A percentile compares a stretch with the other conserved stretches of the same genome.
phyloP scores from a whole-genome alignment of 1,284 basidiomycete genomes.

The Cutaneotrichosporon sp. region DNA sequence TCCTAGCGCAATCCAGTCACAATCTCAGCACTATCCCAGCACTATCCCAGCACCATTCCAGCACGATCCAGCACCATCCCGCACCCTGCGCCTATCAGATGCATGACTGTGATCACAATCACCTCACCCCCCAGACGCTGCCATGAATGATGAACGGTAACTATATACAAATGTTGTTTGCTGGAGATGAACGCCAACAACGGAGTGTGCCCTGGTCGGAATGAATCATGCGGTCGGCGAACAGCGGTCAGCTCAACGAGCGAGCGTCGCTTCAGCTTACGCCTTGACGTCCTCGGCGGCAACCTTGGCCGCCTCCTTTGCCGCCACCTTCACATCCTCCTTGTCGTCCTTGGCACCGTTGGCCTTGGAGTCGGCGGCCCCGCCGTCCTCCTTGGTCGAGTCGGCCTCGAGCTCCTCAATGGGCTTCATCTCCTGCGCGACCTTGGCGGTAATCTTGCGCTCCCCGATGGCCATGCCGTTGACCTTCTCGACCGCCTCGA shows the following conservation, averaged over 20 bases:
- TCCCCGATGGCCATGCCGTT: conserved; percentile 77
- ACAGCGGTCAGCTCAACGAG: neutral
- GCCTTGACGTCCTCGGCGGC: neutral
- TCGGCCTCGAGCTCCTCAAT: conserved; percentile 26
- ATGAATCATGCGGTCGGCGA: neutral
- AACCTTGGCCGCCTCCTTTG: neutral
- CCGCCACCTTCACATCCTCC: neutral
- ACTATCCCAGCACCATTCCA: too few species aligned
- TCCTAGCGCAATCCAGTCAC: too few species aligned
- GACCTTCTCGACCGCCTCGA: conserved; percentile 71
- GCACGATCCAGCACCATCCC: neutral
- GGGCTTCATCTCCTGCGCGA: conserved; percentile 56
- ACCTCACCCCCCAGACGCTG: neutral
- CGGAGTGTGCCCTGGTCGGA: neutral
- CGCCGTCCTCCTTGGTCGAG: neutral
- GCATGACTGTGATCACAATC: conserved; percentile 1
- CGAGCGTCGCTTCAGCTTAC: neutral
- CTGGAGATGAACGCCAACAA: neutral
- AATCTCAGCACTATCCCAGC: too few species aligned
- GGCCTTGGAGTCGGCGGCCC: neutral
- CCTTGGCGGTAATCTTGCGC: conserved; percentile 75
- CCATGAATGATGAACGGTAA: conserved; percentile 5
- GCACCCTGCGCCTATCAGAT: neutral
- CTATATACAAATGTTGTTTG: conserved; percentile 7
- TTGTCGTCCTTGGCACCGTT: neutral